Evolutionary conservation across 1,284 basidiomycete genomes (phyloP).

Genomic region (Boletus austroedulis): DNA sequence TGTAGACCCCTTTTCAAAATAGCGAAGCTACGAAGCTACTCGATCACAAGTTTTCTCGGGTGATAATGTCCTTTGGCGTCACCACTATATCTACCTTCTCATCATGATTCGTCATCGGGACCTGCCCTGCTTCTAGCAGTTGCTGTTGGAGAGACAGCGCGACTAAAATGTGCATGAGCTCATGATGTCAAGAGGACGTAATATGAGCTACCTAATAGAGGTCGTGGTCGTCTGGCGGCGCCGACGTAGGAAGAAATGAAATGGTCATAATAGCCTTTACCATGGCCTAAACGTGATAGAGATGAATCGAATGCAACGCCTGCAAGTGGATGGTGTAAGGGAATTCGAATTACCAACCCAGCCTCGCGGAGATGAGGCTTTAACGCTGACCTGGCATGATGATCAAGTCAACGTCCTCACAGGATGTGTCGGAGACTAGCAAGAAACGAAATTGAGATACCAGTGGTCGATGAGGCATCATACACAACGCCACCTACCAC

Average conservation of each 20-base stretch:
- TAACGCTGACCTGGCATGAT: slow-evolving; percentile 59
- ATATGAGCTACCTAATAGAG: slow-evolving; percentile 50
- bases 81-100: slow-evolving; percentile 68
- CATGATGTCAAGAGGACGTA: slow-evolving; percentile 5
- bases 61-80: slow-evolving; percentile 47
- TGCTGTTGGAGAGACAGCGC: slow-evolving; percentile 67
- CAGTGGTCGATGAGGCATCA: slow-evolving; percentile 1
- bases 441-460: slow-evolving; percentile 3
- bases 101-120: slow-evolving; percentile 61
- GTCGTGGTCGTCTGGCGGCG: slow-evolving; percentile 39
- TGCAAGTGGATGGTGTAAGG: slow-evolving; percentile 29
- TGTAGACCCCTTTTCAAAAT: not conserved
- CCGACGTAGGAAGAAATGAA: slow-evolving; percentile 59
- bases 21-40: slow-evolving; percentile 21
- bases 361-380: slow-evolving; percentile 10
- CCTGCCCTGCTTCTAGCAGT: slow-evolving; percentile 48
- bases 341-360: slow-evolving; percentile 7
- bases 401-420: slow-evolving; percentile 58
- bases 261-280: slow-evolving; percentile 78
- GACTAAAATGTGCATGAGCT: slow-evolving; percentile 41
- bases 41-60: slow-evolving; percentile 12
- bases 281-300: slow-evolving; percentile 71
- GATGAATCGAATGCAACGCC: slow-evolving; percentile 74
- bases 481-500: slow-evolving; percentile 43
- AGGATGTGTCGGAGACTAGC: slow-evolving; percentile 45